A percentile compares a stretch with the other conserved stretches of the same genome.
Conservation (phyloP, 2,329 filamentous ascomycete species). For the Alternaria brassicae region DNA sequence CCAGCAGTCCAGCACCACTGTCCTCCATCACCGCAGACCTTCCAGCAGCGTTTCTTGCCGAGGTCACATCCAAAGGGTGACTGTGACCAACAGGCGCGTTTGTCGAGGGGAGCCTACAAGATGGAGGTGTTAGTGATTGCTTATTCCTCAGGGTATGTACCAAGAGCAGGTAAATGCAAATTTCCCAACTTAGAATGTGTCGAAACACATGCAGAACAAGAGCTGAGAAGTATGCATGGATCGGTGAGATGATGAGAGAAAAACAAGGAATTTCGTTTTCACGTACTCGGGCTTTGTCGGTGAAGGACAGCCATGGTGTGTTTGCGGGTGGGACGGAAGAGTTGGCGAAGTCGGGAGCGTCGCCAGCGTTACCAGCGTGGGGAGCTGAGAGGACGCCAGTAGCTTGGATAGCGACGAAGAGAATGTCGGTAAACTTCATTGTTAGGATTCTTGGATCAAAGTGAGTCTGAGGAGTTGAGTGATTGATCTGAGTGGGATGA, state of each 20-base stretch:
- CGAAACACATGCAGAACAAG: not conserved
- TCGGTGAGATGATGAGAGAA: not conserved
- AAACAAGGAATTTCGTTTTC: not conserved
- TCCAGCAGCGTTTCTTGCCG: conserved; percentile 3
- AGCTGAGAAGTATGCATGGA: not conserved
- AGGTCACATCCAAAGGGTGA: not conserved
- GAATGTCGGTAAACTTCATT: not conserved
- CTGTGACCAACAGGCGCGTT: not conserved
- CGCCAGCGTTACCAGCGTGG: not conserved
- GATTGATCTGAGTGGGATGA: not conserved
- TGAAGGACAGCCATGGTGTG: conserved; percentile 2
- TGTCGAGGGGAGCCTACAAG: not conserved
- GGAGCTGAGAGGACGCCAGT: conserved; percentile 1
- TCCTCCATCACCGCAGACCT: not conserved
- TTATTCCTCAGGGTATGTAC: not conserved
- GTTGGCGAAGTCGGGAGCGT: not conserved
- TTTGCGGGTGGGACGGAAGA: not conserved
- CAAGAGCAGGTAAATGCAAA: not conserved
- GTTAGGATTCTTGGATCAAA: not conserved
- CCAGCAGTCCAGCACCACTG: conserved; percentile 5
- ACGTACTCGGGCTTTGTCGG: conserved; percentile 3
- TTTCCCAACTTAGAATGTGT: not conserved
- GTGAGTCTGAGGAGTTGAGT: not conserved
- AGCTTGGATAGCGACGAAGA: not conserved
- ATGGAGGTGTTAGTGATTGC: not conserved